Evolutionary conservation across 2,329 filamentous ascomycete species (phyloP).

Genomic region (Chaetomium globosum): DNA sequence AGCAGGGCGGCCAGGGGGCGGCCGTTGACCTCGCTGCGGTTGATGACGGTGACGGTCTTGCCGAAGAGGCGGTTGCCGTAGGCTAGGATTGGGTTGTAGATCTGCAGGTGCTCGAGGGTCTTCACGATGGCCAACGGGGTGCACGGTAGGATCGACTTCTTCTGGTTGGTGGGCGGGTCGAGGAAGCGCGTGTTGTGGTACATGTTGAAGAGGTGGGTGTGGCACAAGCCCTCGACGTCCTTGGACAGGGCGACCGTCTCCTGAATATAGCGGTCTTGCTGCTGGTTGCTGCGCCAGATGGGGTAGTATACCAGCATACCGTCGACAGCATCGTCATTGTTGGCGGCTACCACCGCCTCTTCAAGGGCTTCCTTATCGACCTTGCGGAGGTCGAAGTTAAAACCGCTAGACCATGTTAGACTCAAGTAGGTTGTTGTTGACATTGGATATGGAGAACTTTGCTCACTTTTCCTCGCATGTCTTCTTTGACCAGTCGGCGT

Average conservation of each 20-base stretch:
- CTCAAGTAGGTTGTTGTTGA: background rate
- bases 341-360: constrained; percentile 82
- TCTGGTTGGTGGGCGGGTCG: constrained; percentile 72
- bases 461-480: constrained; percentile 93
- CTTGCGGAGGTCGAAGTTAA: constrained; percentile 81
- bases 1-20: constrained; percentile 88
- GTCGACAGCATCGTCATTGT: constrained; percentile 74
- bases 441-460: background rate
- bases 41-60: constrained; percentile 93
- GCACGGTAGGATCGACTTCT: constrained; percentile 93
- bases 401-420: constrained; percentile 62
- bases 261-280: constrained; percentile 92
- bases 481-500: constrained; percentile 96
- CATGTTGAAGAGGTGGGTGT: constrained; percentile 98
- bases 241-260: constrained; percentile 88
- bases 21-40: constrained; percentile 93
- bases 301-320: constrained; percentile 98
- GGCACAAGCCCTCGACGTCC: constrained; percentile 93
- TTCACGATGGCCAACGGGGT: constrained; percentile 96
- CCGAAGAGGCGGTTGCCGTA: constrained; percentile 92
- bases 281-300: constrained; percentile 78
- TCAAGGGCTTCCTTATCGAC: constrained; percentile 88
- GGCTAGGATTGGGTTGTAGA: constrained; percentile 93
- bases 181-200: constrained; percentile 97
- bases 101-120: constrained; percentile 91